Conservation (phyloP, 176 grass and related monocot species). For the Poa annua region DNA sequence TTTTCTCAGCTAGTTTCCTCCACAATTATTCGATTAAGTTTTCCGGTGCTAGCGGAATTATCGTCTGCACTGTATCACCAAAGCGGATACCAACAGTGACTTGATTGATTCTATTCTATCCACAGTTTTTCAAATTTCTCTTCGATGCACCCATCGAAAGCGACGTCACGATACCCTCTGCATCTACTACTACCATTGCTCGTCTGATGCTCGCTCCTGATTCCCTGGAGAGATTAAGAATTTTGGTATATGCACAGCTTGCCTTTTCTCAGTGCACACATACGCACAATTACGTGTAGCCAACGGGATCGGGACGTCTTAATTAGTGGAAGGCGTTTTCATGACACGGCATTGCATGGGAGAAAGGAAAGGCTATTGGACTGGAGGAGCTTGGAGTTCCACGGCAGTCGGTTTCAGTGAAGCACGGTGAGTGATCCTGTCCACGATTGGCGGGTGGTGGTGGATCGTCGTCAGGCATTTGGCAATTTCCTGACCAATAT, state of each 20-base stretch:
- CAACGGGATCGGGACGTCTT: neutral
- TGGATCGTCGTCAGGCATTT: neutral
- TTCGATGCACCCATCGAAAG: neutral
- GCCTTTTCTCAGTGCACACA: constrained; percentile 15
- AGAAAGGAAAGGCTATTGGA: neutral
- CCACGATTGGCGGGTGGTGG: constrained; percentile 31
- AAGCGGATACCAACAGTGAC: constrained; percentile 5
- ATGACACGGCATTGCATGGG: neutral
- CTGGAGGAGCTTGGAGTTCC: neutral
- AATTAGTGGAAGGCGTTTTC: constrained; percentile 31
- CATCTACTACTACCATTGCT: neutral
- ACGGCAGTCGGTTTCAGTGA: constrained; percentile 26
- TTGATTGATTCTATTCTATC: constrained; percentile 27
- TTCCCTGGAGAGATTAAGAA: constrained; percentile 4
- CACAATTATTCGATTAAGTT: neutral
- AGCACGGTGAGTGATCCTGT: neutral
- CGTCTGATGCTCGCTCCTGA: constrained; percentile 5
- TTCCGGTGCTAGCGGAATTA: neutral
- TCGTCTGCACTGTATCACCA: neutral
- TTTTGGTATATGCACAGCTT: neutral
- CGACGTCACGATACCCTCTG: neutral
- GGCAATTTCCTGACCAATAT: neutral
- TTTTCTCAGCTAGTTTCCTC: neutral
- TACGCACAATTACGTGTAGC: constrained; percentile 15
- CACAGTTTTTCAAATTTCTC: neutral